Percentiles rank a stretch among this genome's conserved stretches.
Conservation (phyloP, 352 stramenopile genomes). For the Phytophthora sojae region DNA sequence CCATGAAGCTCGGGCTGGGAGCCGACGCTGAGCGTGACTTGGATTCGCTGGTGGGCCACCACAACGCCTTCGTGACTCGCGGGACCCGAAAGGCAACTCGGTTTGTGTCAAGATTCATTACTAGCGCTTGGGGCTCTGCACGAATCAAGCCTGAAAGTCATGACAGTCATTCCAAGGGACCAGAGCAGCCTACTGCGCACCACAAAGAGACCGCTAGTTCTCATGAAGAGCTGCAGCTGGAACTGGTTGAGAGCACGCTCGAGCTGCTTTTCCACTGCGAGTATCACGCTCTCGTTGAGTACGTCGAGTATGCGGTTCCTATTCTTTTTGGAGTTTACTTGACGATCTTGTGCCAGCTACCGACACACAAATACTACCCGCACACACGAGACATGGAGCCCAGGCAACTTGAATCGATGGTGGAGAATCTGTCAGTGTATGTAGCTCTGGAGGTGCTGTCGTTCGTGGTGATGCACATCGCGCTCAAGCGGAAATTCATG, state of each 20-base stretch:
- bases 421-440: conserved; percentile 24
- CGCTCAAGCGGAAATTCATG: conserved; percentile 22
- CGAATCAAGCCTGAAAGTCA: background rate
- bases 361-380: conserved; percentile 25
- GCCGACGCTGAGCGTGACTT: conserved; percentile 6
- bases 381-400: conserved; percentile 26
- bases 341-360: conserved; percentile 21
- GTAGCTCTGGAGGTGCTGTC: conserved; percentile 14
- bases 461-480: conserved; percentile 27
- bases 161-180: background rate
- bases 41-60: conserved; percentile 17
- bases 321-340: conserved; percentile 31
- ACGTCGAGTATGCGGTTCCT: conserved; percentile 37
- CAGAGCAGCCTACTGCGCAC: background rate
- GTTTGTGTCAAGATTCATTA: background rate
- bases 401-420: conserved; percentile 13
- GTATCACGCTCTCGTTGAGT: conserved; percentile 33
- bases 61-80: background rate
- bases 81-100: background rate
- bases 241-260: conserved; percentile 22
- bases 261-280: conserved; percentile 39
- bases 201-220: background rate
- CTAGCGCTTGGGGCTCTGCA: background rate
- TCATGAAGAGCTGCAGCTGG: background rate
- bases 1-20: conserved; percentile 1